Percentiles rank a stretch among this genome's conserved stretches.
Conservation (phyloP, 2,329 filamentous ascomycete genomes). For the Diplodia seriata region DNA sequence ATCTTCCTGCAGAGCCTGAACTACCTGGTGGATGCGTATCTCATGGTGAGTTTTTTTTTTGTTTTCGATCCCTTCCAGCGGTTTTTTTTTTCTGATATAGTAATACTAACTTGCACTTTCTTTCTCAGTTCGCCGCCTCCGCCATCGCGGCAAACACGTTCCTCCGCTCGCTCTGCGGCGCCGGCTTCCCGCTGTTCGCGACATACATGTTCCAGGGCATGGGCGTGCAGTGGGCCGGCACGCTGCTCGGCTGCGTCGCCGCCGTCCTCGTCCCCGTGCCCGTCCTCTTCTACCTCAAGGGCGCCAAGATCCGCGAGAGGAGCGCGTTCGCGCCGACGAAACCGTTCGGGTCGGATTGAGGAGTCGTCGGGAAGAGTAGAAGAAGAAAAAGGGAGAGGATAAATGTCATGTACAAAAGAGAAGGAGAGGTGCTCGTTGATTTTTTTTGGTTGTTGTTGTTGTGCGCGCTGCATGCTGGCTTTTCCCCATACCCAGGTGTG, state of each 20-base stretch:
- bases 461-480: neutral
- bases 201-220: conserved; percentile 63
- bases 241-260: conserved; percentile 54
- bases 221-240: conserved; percentile 57
- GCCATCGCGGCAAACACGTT: conserved; percentile 65
- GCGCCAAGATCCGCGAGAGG: conserved; percentile 52
- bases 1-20: conserved; percentile 66
- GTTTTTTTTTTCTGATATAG: too few relatives aligned
- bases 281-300: conserved; percentile 53
- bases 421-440: neutral
- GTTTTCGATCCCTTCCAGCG: too few relatives aligned
- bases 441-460: neutral
- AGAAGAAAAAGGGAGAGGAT: neutral
- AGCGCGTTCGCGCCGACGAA: conserved; percentile 52
- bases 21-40: conserved; percentile 66
- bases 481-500: conserved; percentile 1
- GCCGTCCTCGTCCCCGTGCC: conserved; percentile 53
- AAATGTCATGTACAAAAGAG: neutral
- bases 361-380: neutral
- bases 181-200: conserved; percentile 62
- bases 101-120: neutral
- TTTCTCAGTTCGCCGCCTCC: conserved; percentile 54
- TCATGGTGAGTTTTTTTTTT: conserved; percentile 50
- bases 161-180: conserved; percentile 58
- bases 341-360: neutral